Base-by-base conservation (phyloP, 257 asterid species). In the Fraxinus cuspidata region DNA sequence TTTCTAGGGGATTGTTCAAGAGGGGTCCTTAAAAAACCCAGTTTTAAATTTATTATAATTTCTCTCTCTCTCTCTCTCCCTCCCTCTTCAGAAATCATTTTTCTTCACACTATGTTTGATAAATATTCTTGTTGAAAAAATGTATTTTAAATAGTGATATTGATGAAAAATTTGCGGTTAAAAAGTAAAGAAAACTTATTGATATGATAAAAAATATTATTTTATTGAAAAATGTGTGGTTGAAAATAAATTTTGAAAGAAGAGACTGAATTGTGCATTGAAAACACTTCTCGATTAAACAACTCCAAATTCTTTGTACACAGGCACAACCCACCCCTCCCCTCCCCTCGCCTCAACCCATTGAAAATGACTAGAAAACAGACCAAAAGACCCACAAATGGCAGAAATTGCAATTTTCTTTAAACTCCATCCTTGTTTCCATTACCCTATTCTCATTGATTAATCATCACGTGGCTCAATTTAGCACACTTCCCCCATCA, bases 391-490 rank as follows among this genome's bases (percentile, higher is more conserved):
- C 69, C 71, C 60, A 42, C 40, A 80, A 83, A 90, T 86, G 95
- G 97, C 90, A 90, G 77, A 83, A 81, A 82, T 73, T 71, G 92
- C 81, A 89, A 85, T 88, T 92, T 78, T 58, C 63, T 56, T 75
- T 56, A 73, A 87, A 74, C 68, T 71, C 72, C 64, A 78, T 78
- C 88, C 82, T 92, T 76, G 34, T 84, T 86, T 86, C 78, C 86
- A 78, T 81, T 79, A 74, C 82, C 73, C 58, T 27, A 69, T 79
- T 74, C 60, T 79, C 70, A 80, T 81, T 80, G 86, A 84, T 87
- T 83, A 86, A 86, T 84, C 87, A 85, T 81, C 85, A 68, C 69
- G 69, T 83, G 38, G 81, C 87, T 84, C 87, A 87, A 77, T 81
- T 86, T 85, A 78, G 84, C 84, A 75, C 84, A 73, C 84, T 74